Conservation (phyloP, 2,329 filamentous ascomycete genomes). For the Teratosphaeria epicoccoides region DNA sequence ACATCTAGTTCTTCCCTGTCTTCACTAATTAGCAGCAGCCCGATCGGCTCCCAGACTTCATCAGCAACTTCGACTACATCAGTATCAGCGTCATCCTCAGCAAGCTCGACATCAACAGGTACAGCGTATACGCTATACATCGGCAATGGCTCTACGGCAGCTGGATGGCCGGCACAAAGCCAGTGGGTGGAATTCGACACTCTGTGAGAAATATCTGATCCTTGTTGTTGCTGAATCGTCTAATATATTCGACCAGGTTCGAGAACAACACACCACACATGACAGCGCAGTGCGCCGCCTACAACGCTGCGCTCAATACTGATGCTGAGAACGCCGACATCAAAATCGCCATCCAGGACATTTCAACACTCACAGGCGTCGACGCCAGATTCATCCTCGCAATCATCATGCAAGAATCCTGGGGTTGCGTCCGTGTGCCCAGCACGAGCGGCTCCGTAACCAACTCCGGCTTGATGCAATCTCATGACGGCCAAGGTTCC, state of each 20-base stretch:
- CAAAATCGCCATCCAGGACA: constrained; percentile 25
- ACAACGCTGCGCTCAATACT: constrained; percentile 28
- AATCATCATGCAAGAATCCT: constrained; percentile 37
- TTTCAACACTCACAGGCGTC: constrained; percentile 24
- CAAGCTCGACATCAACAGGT: neutral
- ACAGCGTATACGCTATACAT: constrained; percentile 18
- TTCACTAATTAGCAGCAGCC: neutral
- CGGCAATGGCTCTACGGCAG: constrained; percentile 26
- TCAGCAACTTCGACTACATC: constrained; percentile 3
- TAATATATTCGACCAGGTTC: constrained; percentile 23
- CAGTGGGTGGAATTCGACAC: constrained; percentile 28
- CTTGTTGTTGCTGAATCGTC: no score
- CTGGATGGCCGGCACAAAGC: constrained; percentile 28
- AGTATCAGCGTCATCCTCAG: constrained; percentile 1
- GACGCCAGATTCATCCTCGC: constrained; percentile 35
- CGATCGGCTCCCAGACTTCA: neutral
- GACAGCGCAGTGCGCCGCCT: constrained; percentile 26
- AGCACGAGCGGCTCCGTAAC: constrained; percentile 31
- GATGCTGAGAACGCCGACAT: constrained; percentile 29
- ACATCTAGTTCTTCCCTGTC: neutral
- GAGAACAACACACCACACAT: constrained; percentile 27
- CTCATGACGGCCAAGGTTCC: constrained; percentile 29
- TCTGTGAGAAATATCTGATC: constrained; percentile 14
- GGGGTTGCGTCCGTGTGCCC: constrained; percentile 36
- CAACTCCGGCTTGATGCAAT: constrained; percentile 39